A percentile compares a stretch with the other conserved stretches of the same genome.
Evolutionary conservation across 179 eudicot species (phyloP).

Genomic region (Sideroxylon spinosum): DNA sequence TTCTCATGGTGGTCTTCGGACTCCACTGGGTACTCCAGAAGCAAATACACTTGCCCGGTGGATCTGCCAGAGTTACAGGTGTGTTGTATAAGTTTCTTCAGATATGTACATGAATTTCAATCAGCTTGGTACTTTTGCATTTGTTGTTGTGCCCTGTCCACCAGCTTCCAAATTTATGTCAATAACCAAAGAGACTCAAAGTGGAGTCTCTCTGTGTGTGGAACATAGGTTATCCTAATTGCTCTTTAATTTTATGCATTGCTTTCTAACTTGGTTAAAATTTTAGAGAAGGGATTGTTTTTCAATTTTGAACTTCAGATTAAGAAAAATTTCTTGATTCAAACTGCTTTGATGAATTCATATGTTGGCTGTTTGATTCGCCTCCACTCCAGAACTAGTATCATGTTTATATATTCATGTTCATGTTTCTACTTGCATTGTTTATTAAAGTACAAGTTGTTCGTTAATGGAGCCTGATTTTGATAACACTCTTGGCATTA

Average conservation of each 20-base stretch:
- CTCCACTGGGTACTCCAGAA: slow-evolving; percentile 55
- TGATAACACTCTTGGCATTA: background rate
- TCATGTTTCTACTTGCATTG: background rate
- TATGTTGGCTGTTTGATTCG: background rate
- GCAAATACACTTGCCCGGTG: slow-evolving; percentile 65
- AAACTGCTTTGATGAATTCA: background rate
- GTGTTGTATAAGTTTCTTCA: background rate
- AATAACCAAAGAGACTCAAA: background rate
- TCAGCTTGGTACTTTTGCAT: background rate
- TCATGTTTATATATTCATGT: background rate
- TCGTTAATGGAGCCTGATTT: background rate
- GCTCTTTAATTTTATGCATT: background rate
- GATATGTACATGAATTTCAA: background rate
- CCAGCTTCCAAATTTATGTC: background rate
- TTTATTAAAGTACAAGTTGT: background rate
- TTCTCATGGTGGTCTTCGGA: slow-evolving; percentile 46
- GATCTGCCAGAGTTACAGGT: slow-evolving; percentile 68
- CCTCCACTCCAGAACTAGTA: background rate
- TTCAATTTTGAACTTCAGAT: background rate
- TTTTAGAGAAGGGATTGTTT: background rate
- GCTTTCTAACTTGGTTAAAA: background rate
- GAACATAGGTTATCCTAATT: background rate
- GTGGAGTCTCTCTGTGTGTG: background rate
- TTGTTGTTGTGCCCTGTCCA: background rate
- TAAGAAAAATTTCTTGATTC: background rate